Conservation (phyloP, 2,329 filamentous ascomycete genomes). For the Talaromyces pinophilus region DNA sequence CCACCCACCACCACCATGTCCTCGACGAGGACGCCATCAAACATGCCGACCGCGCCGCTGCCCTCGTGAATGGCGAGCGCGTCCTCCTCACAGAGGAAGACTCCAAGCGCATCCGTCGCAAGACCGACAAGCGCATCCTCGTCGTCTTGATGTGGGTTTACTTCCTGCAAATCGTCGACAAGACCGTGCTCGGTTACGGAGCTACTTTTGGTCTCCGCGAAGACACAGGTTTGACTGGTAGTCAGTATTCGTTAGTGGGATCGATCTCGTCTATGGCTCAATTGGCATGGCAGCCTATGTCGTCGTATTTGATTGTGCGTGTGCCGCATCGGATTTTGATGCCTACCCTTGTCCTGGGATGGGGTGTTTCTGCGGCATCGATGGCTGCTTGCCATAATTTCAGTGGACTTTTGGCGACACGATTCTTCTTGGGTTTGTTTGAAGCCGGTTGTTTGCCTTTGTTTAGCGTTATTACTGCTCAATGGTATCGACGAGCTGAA, state of each 20-base stretch:
- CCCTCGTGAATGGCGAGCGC: constrained; percentile 18
- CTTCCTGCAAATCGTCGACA: constrained; percentile 58
- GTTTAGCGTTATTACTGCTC: constrained; percentile 49
- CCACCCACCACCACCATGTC: neutral
- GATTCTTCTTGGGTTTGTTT: constrained; percentile 57
- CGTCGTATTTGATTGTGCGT: constrained; percentile 61
- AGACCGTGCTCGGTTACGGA: constrained; percentile 59
- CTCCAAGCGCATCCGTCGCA: constrained; percentile 59
- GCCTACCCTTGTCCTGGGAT: constrained; percentile 51
- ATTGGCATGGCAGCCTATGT: constrained; percentile 62
- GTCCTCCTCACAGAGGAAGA: constrained; percentile 36
- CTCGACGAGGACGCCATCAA: constrained; percentile 7
- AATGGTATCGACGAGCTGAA: constrained; percentile 55
- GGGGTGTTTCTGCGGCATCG: constrained; percentile 51
- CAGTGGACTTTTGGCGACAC: constrained; percentile 48
- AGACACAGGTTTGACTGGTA: constrained; percentile 54
- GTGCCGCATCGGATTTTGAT: constrained; percentile 62
- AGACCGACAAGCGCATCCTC: constrained; percentile 63
- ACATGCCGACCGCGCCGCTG: constrained; percentile 22
- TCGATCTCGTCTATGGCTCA: constrained; percentile 62
- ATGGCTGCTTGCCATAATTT: constrained; percentile 54
- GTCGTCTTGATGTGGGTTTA: constrained; percentile 49
- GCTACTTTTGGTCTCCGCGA: constrained; percentile 57
- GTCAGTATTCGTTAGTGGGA: constrained; percentile 60
- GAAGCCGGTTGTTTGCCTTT: constrained; percentile 54